Conservation (phyloP, 495 filamentous ascomycete species). For the Neurospora africana region DNA sequence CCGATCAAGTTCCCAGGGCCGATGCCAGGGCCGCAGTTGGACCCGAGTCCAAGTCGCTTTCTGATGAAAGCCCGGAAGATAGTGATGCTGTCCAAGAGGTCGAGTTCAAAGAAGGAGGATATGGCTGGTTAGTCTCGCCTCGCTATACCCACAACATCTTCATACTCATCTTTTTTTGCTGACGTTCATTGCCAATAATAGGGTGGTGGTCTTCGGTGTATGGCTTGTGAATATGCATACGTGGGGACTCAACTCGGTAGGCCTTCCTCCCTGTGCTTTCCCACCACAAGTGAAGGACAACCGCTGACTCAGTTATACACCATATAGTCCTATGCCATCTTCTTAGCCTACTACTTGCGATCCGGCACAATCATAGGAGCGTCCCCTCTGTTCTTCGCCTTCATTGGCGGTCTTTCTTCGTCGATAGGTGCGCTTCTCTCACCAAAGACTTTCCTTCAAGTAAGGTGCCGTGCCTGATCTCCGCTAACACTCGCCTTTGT, state of each 20-base stretch:
- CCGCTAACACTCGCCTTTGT: constrained; percentile 30
- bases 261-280: constrained; percentile 3
- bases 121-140: constrained; percentile 30
- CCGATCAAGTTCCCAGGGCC: background rate
- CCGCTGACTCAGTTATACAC: background rate
- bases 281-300: background rate
- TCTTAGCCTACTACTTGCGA: constrained; percentile 59
- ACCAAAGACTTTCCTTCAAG: background rate
- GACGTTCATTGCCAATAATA: background rate
- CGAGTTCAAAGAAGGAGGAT: constrained; percentile 36
- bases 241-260: constrained; percentile 49
- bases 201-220: constrained; percentile 43
- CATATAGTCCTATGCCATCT: constrained; percentile 53
- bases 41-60: background rate
- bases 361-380: constrained; percentile 46
- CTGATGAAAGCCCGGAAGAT: constrained; percentile 10
- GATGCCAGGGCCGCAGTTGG: background rate
- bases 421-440: constrained; percentile 31
- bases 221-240: constrained; percentile 46
- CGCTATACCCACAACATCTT: background rate
- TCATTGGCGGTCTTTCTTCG: constrained; percentile 62
- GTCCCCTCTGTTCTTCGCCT: constrained; percentile 53
- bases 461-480: constrained; percentile 18
- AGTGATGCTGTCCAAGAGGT: constrained; percentile 13
- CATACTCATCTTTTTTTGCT: background rate